These are phyloP conservation scores for Hyaloperonospora arabidopsidis DNA, from an alignment of 352 stramenopile species.

Conservation along the genomic window DNA sequence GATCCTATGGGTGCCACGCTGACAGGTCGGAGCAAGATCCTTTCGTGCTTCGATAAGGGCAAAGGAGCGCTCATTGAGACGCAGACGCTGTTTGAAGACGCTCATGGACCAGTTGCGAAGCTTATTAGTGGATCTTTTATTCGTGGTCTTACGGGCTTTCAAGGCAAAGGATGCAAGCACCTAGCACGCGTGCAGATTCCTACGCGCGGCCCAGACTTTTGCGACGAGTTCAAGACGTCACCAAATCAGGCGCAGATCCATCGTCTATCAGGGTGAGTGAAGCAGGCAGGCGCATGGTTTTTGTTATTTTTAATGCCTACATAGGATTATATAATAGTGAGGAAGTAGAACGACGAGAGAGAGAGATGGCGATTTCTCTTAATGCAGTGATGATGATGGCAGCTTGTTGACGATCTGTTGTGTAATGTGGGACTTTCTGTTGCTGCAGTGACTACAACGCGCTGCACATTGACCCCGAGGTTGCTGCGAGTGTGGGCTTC, in stretches of 20 bases:
- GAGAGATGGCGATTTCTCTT: too few species aligned
- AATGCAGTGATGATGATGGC: background rate
- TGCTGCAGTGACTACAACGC: constrained; percentile 90
- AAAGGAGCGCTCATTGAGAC: constrained; percentile 79
- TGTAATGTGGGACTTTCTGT: background rate
- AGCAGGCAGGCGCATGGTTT: background rate
- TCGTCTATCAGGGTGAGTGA: constrained; percentile 80
- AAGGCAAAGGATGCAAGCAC: constrained; percentile 57
- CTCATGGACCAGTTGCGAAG: constrained; percentile 48
- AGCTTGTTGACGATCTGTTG: background rate
- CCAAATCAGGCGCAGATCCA: constrained; percentile 85
- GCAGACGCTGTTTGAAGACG: constrained; percentile 73
- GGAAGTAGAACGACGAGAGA: too few species aligned
- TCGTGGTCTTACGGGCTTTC: constrained; percentile 65
- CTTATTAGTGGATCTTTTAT: constrained; percentile 80
- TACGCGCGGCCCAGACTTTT: constrained; percentile 55
- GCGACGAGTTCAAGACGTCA: constrained; percentile 60
- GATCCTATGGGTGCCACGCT: constrained; percentile 47
- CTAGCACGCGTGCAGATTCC: constrained; percentile 69
- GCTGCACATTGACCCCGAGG: constrained; percentile 88
- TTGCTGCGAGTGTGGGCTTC: constrained; percentile 69
- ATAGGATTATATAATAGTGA: too few species aligned
- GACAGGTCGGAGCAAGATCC: constrained; percentile 53
- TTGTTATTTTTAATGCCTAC: too few species aligned
- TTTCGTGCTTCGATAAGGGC: constrained; percentile 81